Base-by-base conservation (phyloP, 2,329 filamentous ascomycete species). In the Aspergillus nomiae region DNA sequence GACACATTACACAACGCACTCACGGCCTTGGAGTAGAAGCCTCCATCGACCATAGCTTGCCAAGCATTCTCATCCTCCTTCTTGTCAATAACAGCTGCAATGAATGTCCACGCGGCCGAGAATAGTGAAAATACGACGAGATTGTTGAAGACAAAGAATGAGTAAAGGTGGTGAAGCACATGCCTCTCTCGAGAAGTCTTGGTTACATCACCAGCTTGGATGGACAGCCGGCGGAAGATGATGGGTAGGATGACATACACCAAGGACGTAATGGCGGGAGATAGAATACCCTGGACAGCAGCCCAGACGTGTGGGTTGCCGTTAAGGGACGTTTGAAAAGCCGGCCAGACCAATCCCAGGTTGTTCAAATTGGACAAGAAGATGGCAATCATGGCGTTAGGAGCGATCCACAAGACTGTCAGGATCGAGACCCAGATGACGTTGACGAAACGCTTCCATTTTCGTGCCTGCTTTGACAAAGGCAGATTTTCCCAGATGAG, bases 101-200 rank as follows among this genome's bases (percentile, higher is more conserved):
- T 82, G 70, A 94, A 93, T 1, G 83, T 82, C 88, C 92, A 97
- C 19, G 93, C 80, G 1, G 92, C 89, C 51, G 91, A 92, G 77
- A 98, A 98, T 16, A 97, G 83, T 12, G 94, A 97, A 78, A 98
- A 98, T 62, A 98, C 89, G 68, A 99, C 83, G 60, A 99, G 79
- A 74, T 98, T 98, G 85, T 99, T 99, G 84, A 99, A 93, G 58
- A 97, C 87, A 78, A 99, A 99, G 81, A 99, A 99, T 21, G 91
- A 86, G 79, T 96, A 99, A 2, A 99, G 85, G 77, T 96, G 96
- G 66, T 88, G 89, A 63, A 95, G 85, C 58, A 99, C 95, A 76
- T 98, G 94, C 34, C 92, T 86, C 76, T 99, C 95, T 60, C 95
- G 88, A 30, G 92, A 92, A 0, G 92, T 96, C 80, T 98, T 99